Percentiles rank a stretch among this genome's conserved stretches.
Conservation (phyloP, 176 grass and related monocot genomes). For the Zoysia pacifica region DNA sequence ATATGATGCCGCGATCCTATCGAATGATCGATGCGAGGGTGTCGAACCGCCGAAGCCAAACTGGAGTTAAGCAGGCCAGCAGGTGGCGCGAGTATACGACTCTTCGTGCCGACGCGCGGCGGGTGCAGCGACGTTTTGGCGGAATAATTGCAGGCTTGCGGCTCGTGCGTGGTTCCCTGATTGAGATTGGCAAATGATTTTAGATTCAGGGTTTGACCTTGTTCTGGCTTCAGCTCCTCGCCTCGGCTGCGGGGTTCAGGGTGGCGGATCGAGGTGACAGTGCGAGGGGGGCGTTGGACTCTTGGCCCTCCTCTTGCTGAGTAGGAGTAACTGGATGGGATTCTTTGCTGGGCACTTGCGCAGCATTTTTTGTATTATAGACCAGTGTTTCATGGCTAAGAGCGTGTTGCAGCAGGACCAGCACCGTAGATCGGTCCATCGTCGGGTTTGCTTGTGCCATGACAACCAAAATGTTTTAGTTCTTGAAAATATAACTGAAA, state of each 20-base stretch:
- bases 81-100: background rate
- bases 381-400: background rate
- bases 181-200: background rate
- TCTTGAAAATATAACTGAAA: background rate
- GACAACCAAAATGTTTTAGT: background rate
- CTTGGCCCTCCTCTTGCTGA: background rate
- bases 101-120: background rate
- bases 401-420: background rate
- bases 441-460: background rate
- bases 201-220: background rate
- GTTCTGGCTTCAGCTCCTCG: background rate
- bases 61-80: background rate
- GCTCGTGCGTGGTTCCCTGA: background rate
- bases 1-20: background rate
- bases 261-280: background rate
- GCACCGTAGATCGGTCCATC: background rate
- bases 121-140: background rate
- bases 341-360: background rate
- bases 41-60: background rate
- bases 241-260: background rate
- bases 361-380: background rate
- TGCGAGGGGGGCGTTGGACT: too few relatives aligned
- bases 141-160: background rate
- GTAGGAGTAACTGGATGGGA: background rate
- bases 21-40: background rate